phyloP scores from a whole-genome alignment of 139 green algal genomes.

The Ulvella scutata region DNA sequence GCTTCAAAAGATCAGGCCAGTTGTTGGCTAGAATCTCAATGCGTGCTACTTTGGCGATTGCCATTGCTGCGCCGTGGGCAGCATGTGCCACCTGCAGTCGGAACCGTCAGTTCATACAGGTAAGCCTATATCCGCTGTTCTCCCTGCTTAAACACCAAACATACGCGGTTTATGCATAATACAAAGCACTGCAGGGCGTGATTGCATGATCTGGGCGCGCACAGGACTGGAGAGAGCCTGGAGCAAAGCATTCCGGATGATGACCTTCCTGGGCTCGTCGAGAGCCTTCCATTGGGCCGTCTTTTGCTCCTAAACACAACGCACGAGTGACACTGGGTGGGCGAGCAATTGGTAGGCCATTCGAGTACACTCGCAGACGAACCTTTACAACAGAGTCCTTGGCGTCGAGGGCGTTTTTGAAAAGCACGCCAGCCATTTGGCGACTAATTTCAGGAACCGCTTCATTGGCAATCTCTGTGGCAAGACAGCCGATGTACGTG shows the following conservation, averaged over 20 bases:
- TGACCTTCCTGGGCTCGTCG: neutral
- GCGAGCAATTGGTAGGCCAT: too few relatives aligned
- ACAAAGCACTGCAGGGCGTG: too few relatives aligned
- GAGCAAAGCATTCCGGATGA: neutral
- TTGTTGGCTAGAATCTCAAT: conserved; percentile 71
- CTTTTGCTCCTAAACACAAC: neutral
- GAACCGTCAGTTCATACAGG: too few relatives aligned
- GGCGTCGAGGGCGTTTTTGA: conserved; percentile 91
- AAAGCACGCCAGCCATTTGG: conserved; percentile 75
- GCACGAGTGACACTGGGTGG: neutral
- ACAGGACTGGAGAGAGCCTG: neutral
- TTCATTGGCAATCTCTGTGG: conserved; percentile 57
- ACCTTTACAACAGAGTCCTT: conserved; percentile 57
- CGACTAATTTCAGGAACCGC: conserved; percentile 49
- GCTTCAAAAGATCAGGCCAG: conserved; percentile 74
- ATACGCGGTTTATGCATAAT: too few relatives aligned
- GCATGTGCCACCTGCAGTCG: conserved; percentile 21
- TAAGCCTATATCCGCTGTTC: too few relatives aligned
- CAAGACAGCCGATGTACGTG: conserved; percentile 51
- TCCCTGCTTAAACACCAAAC: too few relatives aligned
- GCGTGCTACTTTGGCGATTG: conserved; percentile 82
- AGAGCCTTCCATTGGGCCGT: neutral
- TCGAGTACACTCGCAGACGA: neutral
- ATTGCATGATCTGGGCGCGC: too few relatives aligned
- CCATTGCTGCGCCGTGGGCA: conserved; percentile 63